Conservation (phyloP, 345 rosid genomes). For the Arabidopsis suecica region DNA sequence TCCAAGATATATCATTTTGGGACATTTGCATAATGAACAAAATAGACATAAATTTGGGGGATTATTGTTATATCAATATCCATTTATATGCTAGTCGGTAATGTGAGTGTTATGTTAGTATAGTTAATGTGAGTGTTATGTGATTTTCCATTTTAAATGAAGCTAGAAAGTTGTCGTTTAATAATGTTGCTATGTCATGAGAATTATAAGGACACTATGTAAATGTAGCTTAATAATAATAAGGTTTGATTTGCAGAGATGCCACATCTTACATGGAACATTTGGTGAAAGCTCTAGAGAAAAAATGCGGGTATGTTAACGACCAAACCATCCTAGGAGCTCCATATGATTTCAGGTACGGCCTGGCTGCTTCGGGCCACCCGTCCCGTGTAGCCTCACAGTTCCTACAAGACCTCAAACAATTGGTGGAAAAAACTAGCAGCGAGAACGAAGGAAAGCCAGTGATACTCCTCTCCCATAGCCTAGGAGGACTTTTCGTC, state of each 20-base stretch:
- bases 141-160: background rate
- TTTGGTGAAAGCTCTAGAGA: slow-evolving; percentile 63
- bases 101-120: background rate
- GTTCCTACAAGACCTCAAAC: slow-evolving; percentile 64
- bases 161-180: slow-evolving; percentile 4
- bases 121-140: background rate
- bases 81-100: background rate
- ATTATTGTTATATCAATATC: background rate
- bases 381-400: slow-evolving; percentile 69
- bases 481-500: slow-evolving; percentile 83
- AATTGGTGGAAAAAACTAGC: slow-evolving; percentile 67
- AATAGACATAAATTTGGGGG: background rate
- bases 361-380: slow-evolving; percentile 71
- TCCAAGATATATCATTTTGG: background rate
- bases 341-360: slow-evolving; percentile 91
- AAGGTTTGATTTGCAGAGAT: slow-evolving; percentile 27
- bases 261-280: slow-evolving; percentile 72
- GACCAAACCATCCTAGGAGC: slow-evolving; percentile 77
- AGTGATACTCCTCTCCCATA: slow-evolving; percentile 76
- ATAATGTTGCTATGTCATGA: background rate
- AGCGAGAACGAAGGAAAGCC: slow-evolving; percentile 63
- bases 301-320: slow-evolving; percentile 57
- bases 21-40: background rate
- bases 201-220: background rate
- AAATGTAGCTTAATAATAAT: background rate